Percentiles rank a stretch among this genome's conserved stretches.
Conservation (phyloP, 306 rosid genomes). For the Vigna reflexopilosa region DNA sequence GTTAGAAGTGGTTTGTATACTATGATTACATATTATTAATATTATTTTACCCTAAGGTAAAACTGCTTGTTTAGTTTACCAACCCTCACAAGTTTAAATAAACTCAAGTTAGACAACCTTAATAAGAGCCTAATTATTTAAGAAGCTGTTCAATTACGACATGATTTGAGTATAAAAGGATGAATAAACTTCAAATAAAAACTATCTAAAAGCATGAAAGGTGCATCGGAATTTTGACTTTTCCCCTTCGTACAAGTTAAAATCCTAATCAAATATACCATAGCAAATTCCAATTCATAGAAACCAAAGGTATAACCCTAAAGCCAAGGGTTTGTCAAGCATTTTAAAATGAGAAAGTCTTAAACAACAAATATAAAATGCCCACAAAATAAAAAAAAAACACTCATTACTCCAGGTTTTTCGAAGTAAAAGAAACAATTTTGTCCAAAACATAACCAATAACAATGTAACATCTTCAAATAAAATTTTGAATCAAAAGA, state of each 20-base stretch:
- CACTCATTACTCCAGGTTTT: background rate
- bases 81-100: background rate
- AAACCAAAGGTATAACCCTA: background rate
- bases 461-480: conserved; percentile 6
- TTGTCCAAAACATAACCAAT: conserved; percentile 1
- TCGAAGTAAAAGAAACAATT: conserved; percentile 13
- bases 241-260: background rate
- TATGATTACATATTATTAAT: background rate
- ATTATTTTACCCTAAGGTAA: background rate
- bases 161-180: background rate
- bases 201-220: conserved; percentile 18
- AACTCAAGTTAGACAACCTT: background rate
- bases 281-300: conserved; percentile 13
- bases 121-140: conserved; percentile 1
- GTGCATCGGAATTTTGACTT: background rate
- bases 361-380: background rate
- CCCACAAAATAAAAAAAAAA: background rate
- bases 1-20: background rate
- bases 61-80: background rate
- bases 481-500: conserved; percentile 5
- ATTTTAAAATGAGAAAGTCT: background rate
- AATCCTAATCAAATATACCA: background rate
- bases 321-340: conserved; percentile 23
- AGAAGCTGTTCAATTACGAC: background rate
- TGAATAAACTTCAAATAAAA: conserved; percentile 12